Evolutionary conservation across 768 basidiomycete genomes (phyloP).

Genomic region (Chalciporus pseudorubinellus): DNA sequence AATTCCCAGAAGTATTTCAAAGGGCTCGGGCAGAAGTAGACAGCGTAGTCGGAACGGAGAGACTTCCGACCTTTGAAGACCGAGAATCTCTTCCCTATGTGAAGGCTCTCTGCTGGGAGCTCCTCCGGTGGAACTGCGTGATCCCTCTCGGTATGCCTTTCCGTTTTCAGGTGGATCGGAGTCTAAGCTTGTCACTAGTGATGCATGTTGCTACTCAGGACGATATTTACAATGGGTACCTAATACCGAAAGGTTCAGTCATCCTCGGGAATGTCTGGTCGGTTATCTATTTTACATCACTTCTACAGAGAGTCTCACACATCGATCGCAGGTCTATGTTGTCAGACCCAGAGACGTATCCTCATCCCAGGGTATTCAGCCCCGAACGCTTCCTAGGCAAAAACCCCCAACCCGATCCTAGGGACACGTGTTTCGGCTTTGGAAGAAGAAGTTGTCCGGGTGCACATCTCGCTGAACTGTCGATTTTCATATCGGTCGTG

Average conservation of each 20-base stretch:
- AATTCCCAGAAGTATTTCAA: conserved; percentile 4
- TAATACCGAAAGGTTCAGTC: conserved; percentile 18
- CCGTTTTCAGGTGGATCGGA: no score
- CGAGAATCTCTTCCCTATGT: conserved; percentile 15
- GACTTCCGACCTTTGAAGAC: conserved; percentile 14
- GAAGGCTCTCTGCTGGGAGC: conserved; percentile 16
- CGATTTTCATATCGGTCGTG: conserved; percentile 8
- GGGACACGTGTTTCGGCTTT: conserved; percentile 13
- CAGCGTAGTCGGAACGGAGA: conserved; percentile 2
- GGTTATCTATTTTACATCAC: background rate
- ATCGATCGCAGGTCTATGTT: conserved; percentile 14
- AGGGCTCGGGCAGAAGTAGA: conserved; percentile 17
- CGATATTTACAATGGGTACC: conserved; percentile 15
- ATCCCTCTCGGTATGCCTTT: conserved; percentile 1
- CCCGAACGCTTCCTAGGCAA: conserved; percentile 11
- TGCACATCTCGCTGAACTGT: background rate
- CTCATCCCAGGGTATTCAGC: conserved; percentile 8
- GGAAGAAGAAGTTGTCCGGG: conserved; percentile 11
- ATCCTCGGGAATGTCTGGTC: conserved; percentile 12
- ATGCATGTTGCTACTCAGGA: conserved; percentile 15
- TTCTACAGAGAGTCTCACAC: no score
- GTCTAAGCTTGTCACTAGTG: no score
- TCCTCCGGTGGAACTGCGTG: conserved; percentile 8
- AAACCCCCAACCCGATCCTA: conserved; percentile 2
- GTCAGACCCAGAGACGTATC: conserved; percentile 7